Percentiles rank a stretch among this genome's conserved stretches.
Evolutionary conservation across 2,329 filamentous ascomycete species (phyloP).

Genomic region (Clonostachys sp.): DNA sequence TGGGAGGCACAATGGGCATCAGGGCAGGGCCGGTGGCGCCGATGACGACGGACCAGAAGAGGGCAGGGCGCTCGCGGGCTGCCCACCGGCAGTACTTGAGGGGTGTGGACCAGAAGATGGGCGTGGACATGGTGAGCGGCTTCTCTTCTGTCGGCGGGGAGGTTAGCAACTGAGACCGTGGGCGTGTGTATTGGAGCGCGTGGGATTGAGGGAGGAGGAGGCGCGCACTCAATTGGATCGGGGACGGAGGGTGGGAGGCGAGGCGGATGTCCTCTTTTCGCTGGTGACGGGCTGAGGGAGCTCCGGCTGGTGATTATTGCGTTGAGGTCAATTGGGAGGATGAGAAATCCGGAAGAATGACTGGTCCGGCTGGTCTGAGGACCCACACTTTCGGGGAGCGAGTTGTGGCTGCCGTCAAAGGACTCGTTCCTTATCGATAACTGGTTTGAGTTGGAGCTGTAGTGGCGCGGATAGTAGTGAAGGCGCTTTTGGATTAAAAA

Average conservation of each 20-base stretch:
- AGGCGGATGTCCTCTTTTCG: too few relatives aligned
- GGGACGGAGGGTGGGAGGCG: background rate
- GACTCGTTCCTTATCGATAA: too few relatives aligned
- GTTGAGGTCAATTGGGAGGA: background rate
- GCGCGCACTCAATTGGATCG: background rate
- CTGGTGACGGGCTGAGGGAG: background rate
- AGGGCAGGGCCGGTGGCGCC: conserved; percentile 68
- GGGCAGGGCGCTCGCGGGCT: conserved; percentile 79
- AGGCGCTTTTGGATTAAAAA: too few relatives aligned
- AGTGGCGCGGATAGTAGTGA: too few relatives aligned
- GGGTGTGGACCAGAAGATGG: conserved; percentile 82
- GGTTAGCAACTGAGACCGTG: too few relatives aligned
- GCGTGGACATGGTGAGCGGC: conserved; percentile 50
- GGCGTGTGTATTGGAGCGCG: conserved; percentile 1
- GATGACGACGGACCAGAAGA: conserved; percentile 81
- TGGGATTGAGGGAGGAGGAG: background rate
- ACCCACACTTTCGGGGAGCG: background rate
- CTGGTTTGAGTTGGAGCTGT: too few relatives aligned
- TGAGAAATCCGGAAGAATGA: background rate
- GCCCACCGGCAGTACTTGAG: conserved; percentile 86
- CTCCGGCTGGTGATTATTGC: background rate
- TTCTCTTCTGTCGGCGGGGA: too few relatives aligned
- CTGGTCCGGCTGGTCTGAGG: background rate
- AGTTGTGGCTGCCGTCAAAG: background rate
- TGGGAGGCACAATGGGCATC: conserved; percentile 67